Percentiles rank a stretch among this genome's conserved stretches.
Conservation (phyloP, 441 rosid genomes). For the Raphanus hybrid region DNA sequence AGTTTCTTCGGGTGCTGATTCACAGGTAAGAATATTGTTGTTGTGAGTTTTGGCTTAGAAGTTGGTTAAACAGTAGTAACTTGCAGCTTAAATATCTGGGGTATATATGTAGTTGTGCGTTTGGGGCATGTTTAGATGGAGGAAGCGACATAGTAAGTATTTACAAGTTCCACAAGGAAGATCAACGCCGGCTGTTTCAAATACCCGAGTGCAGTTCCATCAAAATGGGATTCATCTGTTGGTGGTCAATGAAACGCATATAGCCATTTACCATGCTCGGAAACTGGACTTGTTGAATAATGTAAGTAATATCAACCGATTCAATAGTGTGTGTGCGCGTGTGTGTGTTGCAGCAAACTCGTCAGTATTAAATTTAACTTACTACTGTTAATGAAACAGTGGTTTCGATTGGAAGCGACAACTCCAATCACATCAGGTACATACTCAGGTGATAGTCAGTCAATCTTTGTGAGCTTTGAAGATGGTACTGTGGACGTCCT, state of each 20-base stretch:
- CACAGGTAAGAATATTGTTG: slow-evolving; percentile 13
- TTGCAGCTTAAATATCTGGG: background rate
- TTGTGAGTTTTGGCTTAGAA: background rate
- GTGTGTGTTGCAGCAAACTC: background rate
- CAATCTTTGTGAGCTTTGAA: slow-evolving; percentile 27
- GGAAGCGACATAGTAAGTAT: slow-evolving; percentile 8
- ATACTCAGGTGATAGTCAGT: slow-evolving; percentile 21
- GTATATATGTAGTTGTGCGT: slow-evolving; percentile 9
- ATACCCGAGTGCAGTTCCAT: background rate
- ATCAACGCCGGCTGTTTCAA: too few relatives aligned
- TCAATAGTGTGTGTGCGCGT: background rate
- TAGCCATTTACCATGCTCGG: slow-evolving; percentile 22
- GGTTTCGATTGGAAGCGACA: slow-evolving; percentile 17
- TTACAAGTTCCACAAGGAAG: too few relatives aligned
- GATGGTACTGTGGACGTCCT: slow-evolving; percentile 15
- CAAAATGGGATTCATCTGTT: slow-evolving; percentile 13
- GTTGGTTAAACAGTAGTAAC: slow-evolving; percentile 2
- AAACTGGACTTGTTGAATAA: background rate
- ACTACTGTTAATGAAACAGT: slow-evolving; percentile 3
- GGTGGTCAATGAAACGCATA: slow-evolving; percentile 15
- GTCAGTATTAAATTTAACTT: background rate
- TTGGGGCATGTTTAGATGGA: slow-evolving; percentile 22
- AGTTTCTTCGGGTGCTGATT: slow-evolving; percentile 22
- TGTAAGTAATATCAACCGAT: background rate
- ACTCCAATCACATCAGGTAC: slow-evolving; percentile 21